phyloP scores from a whole-genome alignment of 2,329 filamentous ascomycete genomes.

The Lecanicillium sp. region DNA sequence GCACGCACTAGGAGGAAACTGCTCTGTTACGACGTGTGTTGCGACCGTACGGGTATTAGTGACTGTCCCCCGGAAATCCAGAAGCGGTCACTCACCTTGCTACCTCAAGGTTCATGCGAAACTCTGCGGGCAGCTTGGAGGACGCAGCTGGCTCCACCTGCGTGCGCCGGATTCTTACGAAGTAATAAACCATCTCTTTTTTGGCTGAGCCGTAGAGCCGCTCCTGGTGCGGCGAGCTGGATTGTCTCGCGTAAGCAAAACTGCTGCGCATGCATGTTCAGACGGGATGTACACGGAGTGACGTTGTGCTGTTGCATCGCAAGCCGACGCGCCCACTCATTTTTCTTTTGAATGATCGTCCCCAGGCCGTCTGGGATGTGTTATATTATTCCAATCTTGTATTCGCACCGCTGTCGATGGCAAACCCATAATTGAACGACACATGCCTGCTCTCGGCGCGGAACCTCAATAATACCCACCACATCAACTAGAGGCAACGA shows the following conservation, averaged over 20 bases:
- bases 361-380: background rate
- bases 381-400: no score
- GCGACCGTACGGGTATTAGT: background rate
- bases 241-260: conserved; percentile 4
- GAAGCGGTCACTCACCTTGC: conserved; percentile 5
- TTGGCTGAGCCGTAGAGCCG: background rate
- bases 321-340: background rate
- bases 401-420: no score
- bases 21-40: no score
- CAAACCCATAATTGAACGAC: no score
- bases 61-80: background rate
- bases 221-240: background rate
- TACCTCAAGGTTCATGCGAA: background rate
- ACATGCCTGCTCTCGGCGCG: conserved; percentile 1
- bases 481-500: background rate
- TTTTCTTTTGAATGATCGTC: background rate
- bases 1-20: no score
- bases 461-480: background rate
- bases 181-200: background rate
- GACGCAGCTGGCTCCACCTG: background rate
- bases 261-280: background rate
- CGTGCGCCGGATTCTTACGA: background rate
- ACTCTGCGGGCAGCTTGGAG: background rate
- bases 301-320: conserved; percentile 7
- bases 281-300: no score